Evolutionary conservation across 306 rosid genomes (phyloP).

Genomic region (Cicer yamashitae): DNA sequence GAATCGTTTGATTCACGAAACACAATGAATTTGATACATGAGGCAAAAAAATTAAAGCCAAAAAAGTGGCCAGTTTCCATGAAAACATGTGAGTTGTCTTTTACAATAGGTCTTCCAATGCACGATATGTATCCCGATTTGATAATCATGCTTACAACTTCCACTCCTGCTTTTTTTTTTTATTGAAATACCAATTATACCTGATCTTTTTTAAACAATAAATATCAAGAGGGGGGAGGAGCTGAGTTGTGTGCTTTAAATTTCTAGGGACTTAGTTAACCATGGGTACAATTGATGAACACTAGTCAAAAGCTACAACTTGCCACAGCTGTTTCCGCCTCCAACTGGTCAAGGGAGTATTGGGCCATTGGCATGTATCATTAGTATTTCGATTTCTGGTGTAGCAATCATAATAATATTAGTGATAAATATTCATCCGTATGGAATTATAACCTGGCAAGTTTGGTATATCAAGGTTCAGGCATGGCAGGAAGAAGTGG

Average conservation of each 20-base stretch:
- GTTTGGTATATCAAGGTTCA: slow-evolving; percentile 62
- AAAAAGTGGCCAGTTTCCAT: neutral
- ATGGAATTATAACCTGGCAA: slow-evolving; percentile 30
- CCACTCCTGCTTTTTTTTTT: neutral
- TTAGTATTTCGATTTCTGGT: slow-evolving; percentile 1
- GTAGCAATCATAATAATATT: slow-evolving; percentile 11
- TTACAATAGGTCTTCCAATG: too few species aligned
- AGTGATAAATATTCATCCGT: slow-evolving; percentile 37
- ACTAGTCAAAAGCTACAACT: neutral
- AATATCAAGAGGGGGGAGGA: neutral
- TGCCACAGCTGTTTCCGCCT: slow-evolving; percentile 21
- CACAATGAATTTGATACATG: neutral
- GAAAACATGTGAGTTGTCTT: neutral
- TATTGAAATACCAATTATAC: neutral
- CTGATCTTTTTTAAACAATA: neutral
- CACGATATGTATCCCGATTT: too few species aligned
- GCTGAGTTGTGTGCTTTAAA: neutral
- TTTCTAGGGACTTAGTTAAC: neutral
- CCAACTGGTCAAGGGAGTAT: neutral
- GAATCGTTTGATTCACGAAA: neutral
- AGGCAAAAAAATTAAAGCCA: neutral
- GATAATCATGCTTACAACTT: neutral
- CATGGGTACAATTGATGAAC: neutral
- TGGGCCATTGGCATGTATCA: slow-evolving; percentile 8
- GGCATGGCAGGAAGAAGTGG: slow-evolving; percentile 99